Conservation (phyloP, 208 protist species). For the Trypanosoma grayi region DNA sequence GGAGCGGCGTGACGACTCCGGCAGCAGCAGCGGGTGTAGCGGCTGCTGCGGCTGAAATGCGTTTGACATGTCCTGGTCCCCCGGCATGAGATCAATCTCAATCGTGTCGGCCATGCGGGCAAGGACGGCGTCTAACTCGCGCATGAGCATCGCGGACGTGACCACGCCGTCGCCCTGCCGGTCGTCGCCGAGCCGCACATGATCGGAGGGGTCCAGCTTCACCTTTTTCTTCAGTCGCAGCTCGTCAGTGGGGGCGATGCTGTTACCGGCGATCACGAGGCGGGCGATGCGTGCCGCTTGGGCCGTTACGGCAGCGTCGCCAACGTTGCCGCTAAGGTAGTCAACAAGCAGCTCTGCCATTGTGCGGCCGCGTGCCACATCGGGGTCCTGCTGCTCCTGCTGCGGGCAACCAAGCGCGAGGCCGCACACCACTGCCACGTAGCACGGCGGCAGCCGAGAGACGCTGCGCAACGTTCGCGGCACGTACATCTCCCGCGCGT, state of each 20-base stretch:
- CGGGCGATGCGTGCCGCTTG: constrained; percentile 59
- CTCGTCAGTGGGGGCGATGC: constrained; percentile 85
- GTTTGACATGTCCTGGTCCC: constrained; percentile 87
- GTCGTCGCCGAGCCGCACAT: constrained; percentile 67
- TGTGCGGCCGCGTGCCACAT: constrained; percentile 26
- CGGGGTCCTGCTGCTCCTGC: constrained; percentile 33
- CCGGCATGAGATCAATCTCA: constrained; percentile 91
- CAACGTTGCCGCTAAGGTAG: constrained; percentile 73
- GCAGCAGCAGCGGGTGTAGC: constrained; percentile 83
- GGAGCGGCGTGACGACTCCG: constrained; percentile 58
- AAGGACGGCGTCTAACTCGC: constrained; percentile 68
- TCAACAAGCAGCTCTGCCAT: constrained; percentile 74
- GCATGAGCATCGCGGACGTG: constrained; percentile 69
- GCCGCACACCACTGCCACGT: constrained; percentile 81
- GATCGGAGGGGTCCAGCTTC: constrained; percentile 80
- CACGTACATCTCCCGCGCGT: constrained; percentile 44
- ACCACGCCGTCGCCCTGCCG: constrained; percentile 21
- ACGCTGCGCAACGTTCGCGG: constrained; percentile 29
- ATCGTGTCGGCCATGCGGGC: constrained; percentile 57
- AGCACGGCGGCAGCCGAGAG: constrained; percentile 45
- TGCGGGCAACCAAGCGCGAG: constrained; percentile 30
- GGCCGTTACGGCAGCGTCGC: constrained; percentile 35
- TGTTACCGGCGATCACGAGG: constrained; percentile 85
- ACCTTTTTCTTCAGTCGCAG: constrained; percentile 84
- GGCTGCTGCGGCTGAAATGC: constrained; percentile 92